phyloP scores from a whole-genome alignment of 345 rosid species.

The Passiflora organensis region DNA sequence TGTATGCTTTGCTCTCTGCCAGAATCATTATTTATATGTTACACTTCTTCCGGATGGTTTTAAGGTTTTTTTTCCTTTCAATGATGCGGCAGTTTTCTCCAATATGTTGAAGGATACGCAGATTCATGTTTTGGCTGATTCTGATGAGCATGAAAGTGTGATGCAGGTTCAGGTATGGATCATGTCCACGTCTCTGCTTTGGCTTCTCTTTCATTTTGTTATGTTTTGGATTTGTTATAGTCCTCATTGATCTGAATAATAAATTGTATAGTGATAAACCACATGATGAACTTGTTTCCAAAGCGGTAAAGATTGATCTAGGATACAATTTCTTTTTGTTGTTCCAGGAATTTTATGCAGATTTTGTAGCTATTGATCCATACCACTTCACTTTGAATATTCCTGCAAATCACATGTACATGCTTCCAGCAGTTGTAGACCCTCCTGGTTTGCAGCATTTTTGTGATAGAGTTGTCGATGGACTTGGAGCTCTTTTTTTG shows the following conservation, averaged over 20 bases:
- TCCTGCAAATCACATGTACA: slow-evolving; percentile 71
- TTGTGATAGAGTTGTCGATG: slow-evolving; percentile 82
- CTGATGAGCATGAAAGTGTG: slow-evolving; percentile 94
- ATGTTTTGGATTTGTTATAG: too few relatives aligned
- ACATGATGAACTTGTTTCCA: too few relatives aligned
- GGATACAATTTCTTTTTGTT: slow-evolving; percentile 13
- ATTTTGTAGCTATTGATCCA: slow-evolving; percentile 82
- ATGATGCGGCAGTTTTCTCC: slow-evolving; percentile 67
- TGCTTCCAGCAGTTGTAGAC: slow-evolving; percentile 96
- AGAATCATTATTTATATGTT: background rate
- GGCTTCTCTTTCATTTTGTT: too few relatives aligned
- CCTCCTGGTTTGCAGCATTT: slow-evolving; percentile 85
- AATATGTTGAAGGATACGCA: slow-evolving; percentile 94
- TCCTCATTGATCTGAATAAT: too few relatives aligned
- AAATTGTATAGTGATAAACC: too few relatives aligned
- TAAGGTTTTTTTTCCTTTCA: slow-evolving; percentile 1
- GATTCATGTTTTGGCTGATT: slow-evolving; percentile 94
- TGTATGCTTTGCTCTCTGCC: slow-evolving; percentile 34
- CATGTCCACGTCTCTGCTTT: too few relatives aligned
- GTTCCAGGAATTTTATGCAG: slow-evolving; percentile 93
- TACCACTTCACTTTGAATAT: slow-evolving; percentile 82
- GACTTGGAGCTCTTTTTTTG: slow-evolving; percentile 74
- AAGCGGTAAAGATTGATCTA: background rate
- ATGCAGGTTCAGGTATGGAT: slow-evolving; percentile 83
- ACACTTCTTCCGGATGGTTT: background rate